Conservation (phyloP, 2,329 filamentous ascomycete species). For the Pestalotiopsis sp. region DNA sequence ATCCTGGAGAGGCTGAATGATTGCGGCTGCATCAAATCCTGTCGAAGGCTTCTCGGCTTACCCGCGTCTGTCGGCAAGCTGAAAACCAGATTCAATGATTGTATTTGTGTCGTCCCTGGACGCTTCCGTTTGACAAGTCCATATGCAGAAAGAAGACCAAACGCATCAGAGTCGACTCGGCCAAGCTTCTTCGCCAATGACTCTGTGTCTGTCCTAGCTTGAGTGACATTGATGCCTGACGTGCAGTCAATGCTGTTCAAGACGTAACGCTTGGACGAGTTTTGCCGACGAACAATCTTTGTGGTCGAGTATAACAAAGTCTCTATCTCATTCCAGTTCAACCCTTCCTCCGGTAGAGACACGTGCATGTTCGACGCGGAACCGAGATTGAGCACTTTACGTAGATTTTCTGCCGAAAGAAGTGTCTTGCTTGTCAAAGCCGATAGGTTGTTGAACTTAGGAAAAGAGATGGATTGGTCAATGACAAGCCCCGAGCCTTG, state of each 20-base stretch:
- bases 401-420: background rate
- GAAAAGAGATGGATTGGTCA: too few species aligned
- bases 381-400: background rate
- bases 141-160: background rate
- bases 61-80: background rate
- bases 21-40: background rate
- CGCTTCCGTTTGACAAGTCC: background rate
- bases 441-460: too few species aligned
- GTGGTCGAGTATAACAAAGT: background rate
- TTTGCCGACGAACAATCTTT: background rate
- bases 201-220: background rate
- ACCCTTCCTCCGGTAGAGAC: background rate
- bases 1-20: background rate
- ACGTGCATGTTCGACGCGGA: background rate
- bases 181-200: constrained; percentile 1
- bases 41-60: background rate
- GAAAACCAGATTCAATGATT: background rate
- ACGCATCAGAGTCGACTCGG: background rate
- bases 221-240: background rate
- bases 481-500: too few species aligned
- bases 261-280: background rate
- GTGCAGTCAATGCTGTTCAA: background rate
- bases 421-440: background rate
- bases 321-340: background rate
- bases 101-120: background rate